A percentile compares a stretch with the other conserved stretches of the same genome.
phyloP scores from a whole-genome alignment of 2,329 filamentous ascomycete species.

The Trichoderma lentiforme region DNA sequence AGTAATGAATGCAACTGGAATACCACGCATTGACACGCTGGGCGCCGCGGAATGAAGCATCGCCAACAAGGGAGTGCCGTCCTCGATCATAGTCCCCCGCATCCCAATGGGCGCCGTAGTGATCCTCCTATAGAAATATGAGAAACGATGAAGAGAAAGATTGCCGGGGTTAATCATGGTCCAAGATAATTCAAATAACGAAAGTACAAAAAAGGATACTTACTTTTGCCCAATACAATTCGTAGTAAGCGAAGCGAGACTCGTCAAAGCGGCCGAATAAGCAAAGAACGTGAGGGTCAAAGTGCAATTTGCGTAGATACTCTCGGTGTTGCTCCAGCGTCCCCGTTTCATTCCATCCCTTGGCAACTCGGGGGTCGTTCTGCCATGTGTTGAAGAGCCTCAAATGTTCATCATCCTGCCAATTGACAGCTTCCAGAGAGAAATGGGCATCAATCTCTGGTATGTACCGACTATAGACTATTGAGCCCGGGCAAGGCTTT shows the following conservation, averaged over 20 bases:
- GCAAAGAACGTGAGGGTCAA: constrained; percentile 65
- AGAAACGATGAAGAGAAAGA: background rate
- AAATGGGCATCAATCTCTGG: constrained; percentile 70
- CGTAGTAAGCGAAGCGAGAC: constrained; percentile 69
- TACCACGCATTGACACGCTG: constrained; percentile 58
- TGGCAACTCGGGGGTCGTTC: constrained; percentile 73
- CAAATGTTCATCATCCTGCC: constrained; percentile 57
- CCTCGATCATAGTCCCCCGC: constrained; percentile 56
- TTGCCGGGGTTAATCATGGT: background rate
- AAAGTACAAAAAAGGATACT: background rate
- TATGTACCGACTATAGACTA: constrained; percentile 73
- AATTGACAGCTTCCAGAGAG: constrained; percentile 67
- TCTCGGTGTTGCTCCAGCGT: constrained; percentile 67
- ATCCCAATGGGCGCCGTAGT: constrained; percentile 56
- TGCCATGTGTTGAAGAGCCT: constrained; percentile 72
- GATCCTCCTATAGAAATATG: constrained; percentile 40
- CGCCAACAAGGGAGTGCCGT: constrained; percentile 58
- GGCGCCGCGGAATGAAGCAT: constrained; percentile 51
- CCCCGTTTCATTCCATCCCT: constrained; percentile 74
- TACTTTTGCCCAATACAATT: constrained; percentile 67
- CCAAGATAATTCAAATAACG: background rate
- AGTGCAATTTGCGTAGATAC: constrained; percentile 63
- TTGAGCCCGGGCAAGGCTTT: constrained; percentile 64
- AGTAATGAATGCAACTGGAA: constrained; percentile 55
- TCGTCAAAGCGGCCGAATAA: constrained; percentile 68